Percentiles rank a stretch among this genome's conserved stretches.
phyloP scores from a whole-genome alignment of 441 rosid species.

The Gossypium trilobum region DNA sequence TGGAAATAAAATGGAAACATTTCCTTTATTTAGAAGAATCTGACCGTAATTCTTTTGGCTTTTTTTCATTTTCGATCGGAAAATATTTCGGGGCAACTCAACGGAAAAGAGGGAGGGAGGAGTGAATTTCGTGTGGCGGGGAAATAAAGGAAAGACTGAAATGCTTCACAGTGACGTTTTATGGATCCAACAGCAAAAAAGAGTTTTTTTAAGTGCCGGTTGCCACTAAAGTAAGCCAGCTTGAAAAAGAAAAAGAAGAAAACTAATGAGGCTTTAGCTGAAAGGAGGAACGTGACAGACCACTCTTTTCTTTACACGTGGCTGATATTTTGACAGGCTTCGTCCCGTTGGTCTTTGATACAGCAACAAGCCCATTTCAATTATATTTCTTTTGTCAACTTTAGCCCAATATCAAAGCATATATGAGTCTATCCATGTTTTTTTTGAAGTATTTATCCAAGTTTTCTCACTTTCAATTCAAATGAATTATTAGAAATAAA shows the following conservation, averaged over 20 bases:
- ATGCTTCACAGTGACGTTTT: constrained; percentile 1
- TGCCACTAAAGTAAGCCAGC: not conserved
- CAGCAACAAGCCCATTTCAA: too few relatives aligned
- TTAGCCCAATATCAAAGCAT: too few relatives aligned
- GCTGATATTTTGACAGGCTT: not conserved
- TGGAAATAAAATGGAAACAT: not conserved
- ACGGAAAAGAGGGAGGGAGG: constrained; percentile 1
- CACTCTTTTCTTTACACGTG: constrained; percentile 2
- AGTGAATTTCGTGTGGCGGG: constrained; percentile 6
- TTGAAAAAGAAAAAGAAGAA: not conserved
- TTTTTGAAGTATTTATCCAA: too few relatives aligned
- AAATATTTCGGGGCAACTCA: not conserved
- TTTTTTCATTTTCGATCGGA: not conserved
- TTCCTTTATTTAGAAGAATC: not conserved
- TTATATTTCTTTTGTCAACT: too few relatives aligned
- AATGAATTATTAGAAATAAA: too few relatives aligned
- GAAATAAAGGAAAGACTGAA: not conserved
- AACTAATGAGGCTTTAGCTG: not conserved
- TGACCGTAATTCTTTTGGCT: not conserved
- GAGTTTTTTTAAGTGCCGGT: not conserved
- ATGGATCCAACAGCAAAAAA: not conserved
- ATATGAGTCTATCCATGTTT: too few relatives aligned
- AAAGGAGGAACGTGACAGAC: not conserved
- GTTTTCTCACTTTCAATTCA: too few relatives aligned
- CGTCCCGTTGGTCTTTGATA: not conserved